Conservation (phyloP, 495 filamentous ascomycete species). For the Trichoderma asperelloides region DNA sequence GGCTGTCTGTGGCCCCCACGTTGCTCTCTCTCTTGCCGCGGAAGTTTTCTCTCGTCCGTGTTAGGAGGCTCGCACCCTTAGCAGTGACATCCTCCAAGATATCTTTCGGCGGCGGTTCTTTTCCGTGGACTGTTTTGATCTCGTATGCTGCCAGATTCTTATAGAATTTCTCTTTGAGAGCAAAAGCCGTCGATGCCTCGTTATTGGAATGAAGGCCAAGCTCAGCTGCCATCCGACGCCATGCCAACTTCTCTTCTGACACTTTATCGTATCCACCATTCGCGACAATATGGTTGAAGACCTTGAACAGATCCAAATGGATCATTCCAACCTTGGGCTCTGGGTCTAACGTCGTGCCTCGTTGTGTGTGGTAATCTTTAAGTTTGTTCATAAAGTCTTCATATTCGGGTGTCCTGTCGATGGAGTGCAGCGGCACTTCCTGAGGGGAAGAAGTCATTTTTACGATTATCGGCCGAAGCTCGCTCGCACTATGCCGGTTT, state of each 20-base stretch:
- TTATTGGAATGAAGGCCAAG: constrained; percentile 53
- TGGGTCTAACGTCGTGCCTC: constrained; percentile 62
- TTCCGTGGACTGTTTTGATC: constrained; percentile 58
- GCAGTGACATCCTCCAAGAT: constrained; percentile 69
- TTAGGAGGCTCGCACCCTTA: constrained; percentile 65
- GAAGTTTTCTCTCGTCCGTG: constrained; percentile 69
- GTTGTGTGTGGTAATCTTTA: constrained; percentile 55
- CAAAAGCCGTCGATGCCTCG: constrained; percentile 63
- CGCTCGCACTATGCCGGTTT: neutral
- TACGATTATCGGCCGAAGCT: neutral
- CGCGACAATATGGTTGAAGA: constrained; percentile 60
- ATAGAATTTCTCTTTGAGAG: constrained; percentile 74
- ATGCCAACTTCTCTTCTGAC: constrained; percentile 68
- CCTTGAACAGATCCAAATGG: constrained; percentile 58
- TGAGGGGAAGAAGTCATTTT: constrained; percentile 6
- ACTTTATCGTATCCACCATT: constrained; percentile 76
- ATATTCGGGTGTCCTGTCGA: constrained; percentile 53
- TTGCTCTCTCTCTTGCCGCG: constrained; percentile 30
- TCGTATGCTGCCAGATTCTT: constrained; percentile 77
- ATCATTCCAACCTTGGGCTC: constrained; percentile 65
- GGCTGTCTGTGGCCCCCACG: constrained; percentile 30
- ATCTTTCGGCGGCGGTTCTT: constrained; percentile 71
- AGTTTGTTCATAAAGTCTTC: constrained; percentile 61
- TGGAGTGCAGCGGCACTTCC: constrained; percentile 18
- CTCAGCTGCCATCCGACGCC: constrained; percentile 61